phyloP scores from a whole-genome alignment of 345 rosid genomes.

The Camelina neglecta region DNA sequence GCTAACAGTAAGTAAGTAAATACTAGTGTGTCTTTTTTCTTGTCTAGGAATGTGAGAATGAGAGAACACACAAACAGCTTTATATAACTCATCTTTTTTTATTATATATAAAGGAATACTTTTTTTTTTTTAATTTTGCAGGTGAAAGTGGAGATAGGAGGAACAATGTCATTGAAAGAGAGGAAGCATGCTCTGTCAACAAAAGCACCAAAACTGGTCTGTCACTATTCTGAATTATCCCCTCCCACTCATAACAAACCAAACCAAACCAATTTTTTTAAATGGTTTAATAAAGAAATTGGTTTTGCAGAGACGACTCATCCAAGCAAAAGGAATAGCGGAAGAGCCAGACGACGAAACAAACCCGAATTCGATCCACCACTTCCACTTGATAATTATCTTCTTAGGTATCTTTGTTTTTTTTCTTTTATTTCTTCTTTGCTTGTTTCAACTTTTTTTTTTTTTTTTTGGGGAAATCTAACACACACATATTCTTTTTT shows the following conservation, averaged over 20 bases:
- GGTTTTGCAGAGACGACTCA: conserved; percentile 48
- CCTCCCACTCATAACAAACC: conserved; percentile 1
- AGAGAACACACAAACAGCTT: too few species aligned
- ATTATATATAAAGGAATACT: not conserved
- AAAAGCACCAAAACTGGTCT: conserved; percentile 82
- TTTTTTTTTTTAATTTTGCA: conserved; percentile 46
- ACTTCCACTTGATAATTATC: conserved; percentile 49
- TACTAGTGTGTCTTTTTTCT: too few species aligned
- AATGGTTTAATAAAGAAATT: not conserved
- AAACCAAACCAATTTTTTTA: not conserved
- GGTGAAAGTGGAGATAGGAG: conserved; percentile 81
- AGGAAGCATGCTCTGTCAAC: conserved; percentile 80
- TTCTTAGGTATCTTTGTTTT: conserved; percentile 49
- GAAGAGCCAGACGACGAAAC: conserved; percentile 57
- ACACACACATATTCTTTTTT: too few species aligned
- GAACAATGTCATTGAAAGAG: conserved; percentile 68
- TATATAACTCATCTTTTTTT: too few species aligned
- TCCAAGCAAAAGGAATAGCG: conserved; percentile 55
- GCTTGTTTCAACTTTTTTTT: not conserved
- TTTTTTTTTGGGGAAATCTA: not conserved
- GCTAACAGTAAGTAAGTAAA: too few species aligned
- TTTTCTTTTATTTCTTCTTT: not conserved
- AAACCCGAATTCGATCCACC: conserved; percentile 69
- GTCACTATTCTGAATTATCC: conserved; percentile 22
- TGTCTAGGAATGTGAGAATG: too few species aligned